Conservation (phyloP, 768 basidiomycete species). For the Boletus subparvulus region DNA sequence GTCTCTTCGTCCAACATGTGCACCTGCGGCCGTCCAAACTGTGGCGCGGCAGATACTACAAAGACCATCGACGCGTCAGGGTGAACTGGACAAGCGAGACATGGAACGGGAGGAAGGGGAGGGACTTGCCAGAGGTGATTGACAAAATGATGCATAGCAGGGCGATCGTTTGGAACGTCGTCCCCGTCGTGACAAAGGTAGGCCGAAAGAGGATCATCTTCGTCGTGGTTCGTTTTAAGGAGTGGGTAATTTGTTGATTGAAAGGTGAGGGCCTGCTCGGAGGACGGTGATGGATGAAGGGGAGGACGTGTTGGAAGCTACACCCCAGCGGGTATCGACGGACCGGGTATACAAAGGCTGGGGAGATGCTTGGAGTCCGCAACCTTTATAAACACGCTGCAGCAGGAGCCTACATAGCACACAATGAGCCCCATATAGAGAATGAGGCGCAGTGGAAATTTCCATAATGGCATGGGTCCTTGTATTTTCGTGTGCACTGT, state of each 20-base stretch:
- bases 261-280: slow-evolving; percentile 18
- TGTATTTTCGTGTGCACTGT: slow-evolving; percentile 11
- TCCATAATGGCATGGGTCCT: not conserved
- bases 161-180: slow-evolving; percentile 4
- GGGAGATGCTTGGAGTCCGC: not conserved
- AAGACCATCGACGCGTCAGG: no score
- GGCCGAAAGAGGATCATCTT: slow-evolving; percentile 26
- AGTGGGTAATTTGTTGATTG: not conserved
- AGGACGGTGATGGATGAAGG: not conserved
- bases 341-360: not conserved
- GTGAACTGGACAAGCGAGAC: not conserved
- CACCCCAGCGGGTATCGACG: not conserved
- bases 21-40: slow-evolving; percentile 18
- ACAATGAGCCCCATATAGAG: no score
- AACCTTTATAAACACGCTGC: no score
- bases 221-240: slow-evolving; percentile 8
- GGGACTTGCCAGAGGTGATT: slow-evolving; percentile 13
- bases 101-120: not conserved
- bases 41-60: slow-evolving; percentile 18
- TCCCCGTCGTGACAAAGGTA: slow-evolving; percentile 9
- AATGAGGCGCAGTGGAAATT: not conserved
- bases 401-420: no score
- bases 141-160: slow-evolving; percentile 10
- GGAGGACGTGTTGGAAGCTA: no score
- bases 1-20: slow-evolving; percentile 7